These are phyloP conservation scores for Chytriomyces sp. DNA, from an alignment of 192 early-diverging fungal species.

Conservation along the genomic window DNA sequence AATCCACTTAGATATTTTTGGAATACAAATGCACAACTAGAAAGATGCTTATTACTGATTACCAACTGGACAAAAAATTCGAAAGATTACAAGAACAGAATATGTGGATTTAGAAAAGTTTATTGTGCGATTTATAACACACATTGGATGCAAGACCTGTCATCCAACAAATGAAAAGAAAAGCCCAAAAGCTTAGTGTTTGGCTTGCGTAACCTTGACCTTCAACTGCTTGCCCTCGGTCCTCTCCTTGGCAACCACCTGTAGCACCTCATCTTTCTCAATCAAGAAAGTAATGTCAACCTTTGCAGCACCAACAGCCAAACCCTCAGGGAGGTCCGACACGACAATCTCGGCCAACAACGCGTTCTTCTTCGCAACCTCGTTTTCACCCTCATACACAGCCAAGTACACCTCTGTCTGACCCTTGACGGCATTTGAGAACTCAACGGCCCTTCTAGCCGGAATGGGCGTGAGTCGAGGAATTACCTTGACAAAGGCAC, in stretches of 20 bases:
- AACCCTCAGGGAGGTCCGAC: slow-evolving; percentile 51
- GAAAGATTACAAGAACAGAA: too few relatives aligned
- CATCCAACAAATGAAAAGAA: too few relatives aligned
- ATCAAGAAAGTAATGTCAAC: slow-evolving; percentile 51
- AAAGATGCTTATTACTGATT: too few relatives aligned
- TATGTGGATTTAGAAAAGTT: too few relatives aligned
- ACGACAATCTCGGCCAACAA: slow-evolving; percentile 72
- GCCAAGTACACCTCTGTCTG: slow-evolving; percentile 78
- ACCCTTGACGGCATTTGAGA: slow-evolving; percentile 64
- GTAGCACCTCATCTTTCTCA: slow-evolving; percentile 46
- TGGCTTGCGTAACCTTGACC: slow-evolving; percentile 30
- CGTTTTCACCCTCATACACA: slow-evolving; percentile 74
- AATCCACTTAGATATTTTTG: too few relatives aligned
- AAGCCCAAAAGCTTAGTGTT: too few relatives aligned
- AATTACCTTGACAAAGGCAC: slow-evolving; percentile 77
- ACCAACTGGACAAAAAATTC: too few relatives aligned
- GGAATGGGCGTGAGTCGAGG: slow-evolving; percentile 86
- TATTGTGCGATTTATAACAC: too few relatives aligned
- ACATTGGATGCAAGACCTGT: too few relatives aligned
- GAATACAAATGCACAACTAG: too few relatives aligned
- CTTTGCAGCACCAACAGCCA: slow-evolving; percentile 44
- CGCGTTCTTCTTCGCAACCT: slow-evolving; percentile 50
- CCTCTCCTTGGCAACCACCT: slow-evolving; percentile 43
- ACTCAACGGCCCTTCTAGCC: slow-evolving; percentile 72
- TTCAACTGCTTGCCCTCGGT: slow-evolving; percentile 20